Conservation (phyloP, 139 green algal species). For the Chlamydomonas sp. region DNA sequence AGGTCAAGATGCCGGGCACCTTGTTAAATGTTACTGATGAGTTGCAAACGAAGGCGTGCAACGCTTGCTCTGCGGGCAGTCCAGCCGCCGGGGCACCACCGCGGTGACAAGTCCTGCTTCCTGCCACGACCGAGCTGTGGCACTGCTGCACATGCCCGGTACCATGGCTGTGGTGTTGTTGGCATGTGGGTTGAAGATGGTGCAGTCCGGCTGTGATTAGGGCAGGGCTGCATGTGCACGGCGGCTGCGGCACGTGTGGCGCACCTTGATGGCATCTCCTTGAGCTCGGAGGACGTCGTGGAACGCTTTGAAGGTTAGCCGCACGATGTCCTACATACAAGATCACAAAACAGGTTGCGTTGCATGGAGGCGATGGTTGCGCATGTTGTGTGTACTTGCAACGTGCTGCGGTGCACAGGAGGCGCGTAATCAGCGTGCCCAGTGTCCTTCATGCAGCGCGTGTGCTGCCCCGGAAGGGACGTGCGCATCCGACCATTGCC, state of each 20-base stretch:
- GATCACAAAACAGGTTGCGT: neutral
- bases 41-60: too few relatives aligned
- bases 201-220: too few relatives aligned
- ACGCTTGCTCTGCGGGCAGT: too few relatives aligned
- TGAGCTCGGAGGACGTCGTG: constrained; percentile 62
- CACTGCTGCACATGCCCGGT: neutral
- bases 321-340: constrained; percentile 55
- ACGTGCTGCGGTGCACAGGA: too few relatives aligned
- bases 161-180: too few relatives aligned
- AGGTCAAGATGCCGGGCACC: too few relatives aligned
- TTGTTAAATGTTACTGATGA: too few relatives aligned
- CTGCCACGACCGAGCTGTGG: neutral
- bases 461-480: neutral
- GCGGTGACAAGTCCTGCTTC: neutral
- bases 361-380: neutral
- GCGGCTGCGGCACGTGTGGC: neutral
- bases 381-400: too few relatives aligned
- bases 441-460: too few relatives aligned
- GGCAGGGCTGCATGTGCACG: neutral
- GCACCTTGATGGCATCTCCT: constrained; percentile 50
- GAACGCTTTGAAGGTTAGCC: constrained; percentile 65
- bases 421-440: too few relatives aligned
- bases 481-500: neutral
- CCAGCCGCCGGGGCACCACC: too few relatives aligned
- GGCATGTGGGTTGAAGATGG: too few relatives aligned